phyloP scores from a whole-genome alignment of 495 filamentous ascomycete species.

The Aspergillus saccharolyticus region DNA sequence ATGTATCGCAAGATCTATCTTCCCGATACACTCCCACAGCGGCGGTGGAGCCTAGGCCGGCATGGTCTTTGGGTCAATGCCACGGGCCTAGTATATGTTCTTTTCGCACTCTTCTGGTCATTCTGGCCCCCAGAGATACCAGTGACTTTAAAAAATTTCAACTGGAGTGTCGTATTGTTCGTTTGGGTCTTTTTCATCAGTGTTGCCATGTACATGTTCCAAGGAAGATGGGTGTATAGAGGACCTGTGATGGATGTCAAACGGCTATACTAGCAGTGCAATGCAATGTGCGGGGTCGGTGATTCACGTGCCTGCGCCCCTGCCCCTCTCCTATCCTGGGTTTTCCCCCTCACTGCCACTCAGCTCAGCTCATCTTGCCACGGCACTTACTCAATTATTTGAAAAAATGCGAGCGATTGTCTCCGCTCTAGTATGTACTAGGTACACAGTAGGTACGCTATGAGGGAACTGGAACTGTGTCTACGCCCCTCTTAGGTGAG shows the following conservation, averaged over 20 bases:
- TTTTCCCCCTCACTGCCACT: too few relatives aligned
- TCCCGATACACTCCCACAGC: background rate
- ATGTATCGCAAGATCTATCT: slow-evolving; percentile 5
- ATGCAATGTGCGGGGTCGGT: too few relatives aligned
- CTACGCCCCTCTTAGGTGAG: too few relatives aligned
- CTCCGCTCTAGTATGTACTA: too few relatives aligned
- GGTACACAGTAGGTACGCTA: too few relatives aligned
- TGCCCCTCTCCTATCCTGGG: too few relatives aligned
- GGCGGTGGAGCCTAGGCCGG: background rate
- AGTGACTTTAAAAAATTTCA: slow-evolving; percentile 38
- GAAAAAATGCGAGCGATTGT: too few relatives aligned
- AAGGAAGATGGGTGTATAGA: slow-evolving; percentile 23
- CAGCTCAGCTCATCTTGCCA: too few relatives aligned
- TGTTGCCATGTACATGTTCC: slow-evolving; percentile 28
- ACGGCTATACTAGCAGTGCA: background rate
- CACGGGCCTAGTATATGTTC: background rate
- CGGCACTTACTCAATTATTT: too few relatives aligned
- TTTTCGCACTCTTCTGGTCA: slow-evolving; percentile 1
- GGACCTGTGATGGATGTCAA: slow-evolving; percentile 20
- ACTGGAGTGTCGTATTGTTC: slow-evolving; percentile 48
- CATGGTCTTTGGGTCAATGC: slow-evolving; percentile 2
- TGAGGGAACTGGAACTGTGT: too few relatives aligned
- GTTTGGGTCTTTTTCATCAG: slow-evolving; percentile 32
- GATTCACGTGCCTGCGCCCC: too few relatives aligned
- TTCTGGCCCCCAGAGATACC: slow-evolving; percentile 33